Percentiles rank a stretch among this genome's conserved stretches.
phyloP scores from a whole-genome alignment of 164 flowering plant genomes.

The Magnolia sinica region DNA sequence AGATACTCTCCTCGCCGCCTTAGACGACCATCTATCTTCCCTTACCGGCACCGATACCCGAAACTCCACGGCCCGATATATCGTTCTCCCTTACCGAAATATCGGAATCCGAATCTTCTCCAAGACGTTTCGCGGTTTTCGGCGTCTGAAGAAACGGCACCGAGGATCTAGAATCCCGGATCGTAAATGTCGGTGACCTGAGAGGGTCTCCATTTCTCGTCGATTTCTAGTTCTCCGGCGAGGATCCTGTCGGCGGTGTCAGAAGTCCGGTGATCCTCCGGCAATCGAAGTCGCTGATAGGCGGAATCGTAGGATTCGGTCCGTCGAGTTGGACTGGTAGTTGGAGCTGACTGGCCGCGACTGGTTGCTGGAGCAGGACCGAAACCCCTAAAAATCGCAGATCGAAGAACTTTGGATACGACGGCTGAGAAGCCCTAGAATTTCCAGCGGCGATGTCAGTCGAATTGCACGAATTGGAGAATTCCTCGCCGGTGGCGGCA shows the following conservation, averaged over 20 bases:
- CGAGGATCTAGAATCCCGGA: neutral
- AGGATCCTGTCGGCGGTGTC: no score
- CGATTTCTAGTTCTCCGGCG: neutral
- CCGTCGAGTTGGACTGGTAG: constrained; percentile 10
- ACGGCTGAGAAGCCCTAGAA: neutral
- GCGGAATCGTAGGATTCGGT: neutral
- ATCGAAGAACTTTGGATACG: neutral
- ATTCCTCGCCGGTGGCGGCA: constrained; percentile 35
- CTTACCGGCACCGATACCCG: neutral
- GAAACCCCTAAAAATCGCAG: no score
- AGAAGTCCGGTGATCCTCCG: neutral
- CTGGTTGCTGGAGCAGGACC: neutral
- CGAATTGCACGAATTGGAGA: constrained; percentile 26
- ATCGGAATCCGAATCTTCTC: neutral
- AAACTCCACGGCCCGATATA: neutral
- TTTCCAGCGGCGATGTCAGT: constrained; percentile 7
- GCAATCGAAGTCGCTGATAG: neutral
- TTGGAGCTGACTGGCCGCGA: neutral
- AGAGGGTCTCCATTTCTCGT: neutral
- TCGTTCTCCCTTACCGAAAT: neutral
- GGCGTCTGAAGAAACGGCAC: neutral
- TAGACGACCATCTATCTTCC: neutral
- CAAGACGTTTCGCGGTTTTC: neutral
- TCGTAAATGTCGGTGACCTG: neutral
- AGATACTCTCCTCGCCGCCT: constrained; percentile 1